phyloP scores from a whole-genome alignment of 1,284 basidiomycete genomes.

The Puccinia polysora region DNA sequence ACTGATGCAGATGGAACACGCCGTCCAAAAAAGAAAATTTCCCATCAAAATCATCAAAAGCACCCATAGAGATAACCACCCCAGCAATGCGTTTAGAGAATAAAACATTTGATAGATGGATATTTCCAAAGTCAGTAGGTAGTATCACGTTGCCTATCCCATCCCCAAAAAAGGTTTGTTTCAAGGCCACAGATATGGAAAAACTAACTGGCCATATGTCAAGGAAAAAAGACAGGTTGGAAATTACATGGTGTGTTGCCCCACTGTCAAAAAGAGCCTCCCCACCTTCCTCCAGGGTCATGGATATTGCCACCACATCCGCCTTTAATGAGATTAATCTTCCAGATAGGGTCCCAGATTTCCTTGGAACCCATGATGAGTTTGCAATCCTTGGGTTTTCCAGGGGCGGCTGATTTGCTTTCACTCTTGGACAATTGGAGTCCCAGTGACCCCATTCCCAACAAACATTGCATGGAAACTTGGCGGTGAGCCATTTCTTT shows the following conservation, averaged over 20 bases:
- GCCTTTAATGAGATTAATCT: no score
- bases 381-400: not conserved
- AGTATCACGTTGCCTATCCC: not conserved
- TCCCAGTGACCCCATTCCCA: no score
- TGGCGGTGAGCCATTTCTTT: not conserved
- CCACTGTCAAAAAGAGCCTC: no score
- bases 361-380: not conserved
- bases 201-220: not conserved
- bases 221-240: no score
- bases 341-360: not conserved
- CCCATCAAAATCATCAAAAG: not conserved
- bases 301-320: no score
- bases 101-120: not conserved
- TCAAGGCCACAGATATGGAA: not conserved
- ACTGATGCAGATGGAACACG: not conserved
- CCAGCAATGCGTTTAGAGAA: not conserved
- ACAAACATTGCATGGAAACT: not conserved
- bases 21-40: not conserved
- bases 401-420: not conserved
- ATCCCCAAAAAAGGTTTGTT: not conserved
- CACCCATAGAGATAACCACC: not conserved
- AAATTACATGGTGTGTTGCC: no score
- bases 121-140: not conserved
- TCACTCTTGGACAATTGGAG: not conserved
- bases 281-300: no score